Evolutionary conservation across 257 asterid genomes (phyloP).

Genomic region (Solanum megistacrolobum): DNA sequence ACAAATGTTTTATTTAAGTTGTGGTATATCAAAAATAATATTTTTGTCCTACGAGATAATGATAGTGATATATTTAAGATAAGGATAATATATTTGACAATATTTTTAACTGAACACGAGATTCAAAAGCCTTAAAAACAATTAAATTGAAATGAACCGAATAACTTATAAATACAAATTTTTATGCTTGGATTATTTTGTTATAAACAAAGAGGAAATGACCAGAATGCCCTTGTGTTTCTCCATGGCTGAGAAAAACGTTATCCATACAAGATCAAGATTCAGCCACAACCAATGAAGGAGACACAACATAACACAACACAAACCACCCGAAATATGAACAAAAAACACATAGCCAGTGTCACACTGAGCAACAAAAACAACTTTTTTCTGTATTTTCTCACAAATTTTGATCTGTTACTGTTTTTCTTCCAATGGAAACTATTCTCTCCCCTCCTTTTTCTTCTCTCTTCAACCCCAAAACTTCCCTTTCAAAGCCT

Average conservation of each 20-base stretch:
- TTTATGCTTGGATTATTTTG: neutral
- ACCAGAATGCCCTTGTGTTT: slow-evolving; percentile 3
- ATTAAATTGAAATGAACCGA: no score
- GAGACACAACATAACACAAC: neutral
- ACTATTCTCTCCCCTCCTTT: slow-evolving; percentile 71
- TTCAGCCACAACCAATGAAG: slow-evolving; percentile 21
- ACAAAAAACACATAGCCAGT: neutral
- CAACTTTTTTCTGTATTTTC: slow-evolving; percentile 19
- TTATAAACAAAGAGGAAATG: neutral
- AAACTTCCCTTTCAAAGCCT: slow-evolving; percentile 1
- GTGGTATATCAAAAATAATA: no score
- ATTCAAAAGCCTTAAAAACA: no score
- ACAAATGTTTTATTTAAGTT: no score
- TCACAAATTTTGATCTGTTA: slow-evolving; percentile 10
- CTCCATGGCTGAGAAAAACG: slow-evolving; percentile 11
- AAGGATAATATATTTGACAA: neutral
- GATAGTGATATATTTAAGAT: neutral
- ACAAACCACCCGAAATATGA: neutral
- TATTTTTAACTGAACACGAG: no score
- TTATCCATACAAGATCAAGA: slow-evolving; percentile 30
- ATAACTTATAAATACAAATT: neutral
- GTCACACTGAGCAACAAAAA: neutral
- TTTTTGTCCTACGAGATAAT: neutral
- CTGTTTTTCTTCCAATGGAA: slow-evolving; percentile 36
- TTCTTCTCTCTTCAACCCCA: slow-evolving; percentile 47